phyloP scores from a whole-genome alignment of 129 eudicot genomes.

The Arctium minus region DNA sequence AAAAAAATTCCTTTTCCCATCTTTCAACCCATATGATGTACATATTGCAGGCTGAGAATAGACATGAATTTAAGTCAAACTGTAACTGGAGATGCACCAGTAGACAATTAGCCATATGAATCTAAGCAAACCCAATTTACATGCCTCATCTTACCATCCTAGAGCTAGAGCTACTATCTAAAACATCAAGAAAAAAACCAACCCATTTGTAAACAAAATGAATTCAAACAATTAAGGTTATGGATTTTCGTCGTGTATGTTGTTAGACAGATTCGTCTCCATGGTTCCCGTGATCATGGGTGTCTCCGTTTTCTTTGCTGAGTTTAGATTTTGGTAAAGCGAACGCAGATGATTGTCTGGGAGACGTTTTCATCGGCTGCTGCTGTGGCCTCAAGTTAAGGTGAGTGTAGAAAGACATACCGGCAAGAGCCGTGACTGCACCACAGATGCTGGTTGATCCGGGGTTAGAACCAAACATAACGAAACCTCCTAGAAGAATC shows the following conservation, averaged over 20 bases:
- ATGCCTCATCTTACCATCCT: slow-evolving; percentile 21
- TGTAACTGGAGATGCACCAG: background rate
- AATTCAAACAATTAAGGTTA: slow-evolving; percentile 26
- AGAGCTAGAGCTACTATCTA: slow-evolving; percentile 7
- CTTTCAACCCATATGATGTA: background rate
- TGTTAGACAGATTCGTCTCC: slow-evolving; percentile 62
- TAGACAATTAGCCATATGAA: slow-evolving; percentile 4
- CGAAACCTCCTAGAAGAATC: slow-evolving; percentile 85
- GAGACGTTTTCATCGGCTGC: slow-evolving; percentile 38
- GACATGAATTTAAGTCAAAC: slow-evolving; percentile 6
- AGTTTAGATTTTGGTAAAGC: slow-evolving; percentile 76
- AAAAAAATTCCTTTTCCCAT: background rate
- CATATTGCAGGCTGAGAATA: background rate
- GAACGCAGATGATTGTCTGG: slow-evolving; percentile 55
- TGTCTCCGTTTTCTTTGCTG: slow-evolving; percentile 73
- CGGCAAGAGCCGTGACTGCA: slow-evolving; percentile 72
- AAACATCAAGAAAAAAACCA: slow-evolving; percentile 8
- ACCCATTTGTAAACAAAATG: slow-evolving; percentile 17
- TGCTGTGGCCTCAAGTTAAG: slow-evolving; percentile 59
- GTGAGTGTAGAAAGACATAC: slow-evolving; percentile 91
- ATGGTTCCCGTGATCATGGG: slow-evolving; percentile 30
- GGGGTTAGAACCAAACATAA: slow-evolving; percentile 85
- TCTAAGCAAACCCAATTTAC: slow-evolving; percentile 26
- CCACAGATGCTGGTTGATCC: slow-evolving; percentile 83
- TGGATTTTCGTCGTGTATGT: background rate